Percentiles rank a stretch among this genome's conserved stretches.
Conservation (phyloP, 176 grass and related monocot genomes). For the Puya raimondii region DNA sequence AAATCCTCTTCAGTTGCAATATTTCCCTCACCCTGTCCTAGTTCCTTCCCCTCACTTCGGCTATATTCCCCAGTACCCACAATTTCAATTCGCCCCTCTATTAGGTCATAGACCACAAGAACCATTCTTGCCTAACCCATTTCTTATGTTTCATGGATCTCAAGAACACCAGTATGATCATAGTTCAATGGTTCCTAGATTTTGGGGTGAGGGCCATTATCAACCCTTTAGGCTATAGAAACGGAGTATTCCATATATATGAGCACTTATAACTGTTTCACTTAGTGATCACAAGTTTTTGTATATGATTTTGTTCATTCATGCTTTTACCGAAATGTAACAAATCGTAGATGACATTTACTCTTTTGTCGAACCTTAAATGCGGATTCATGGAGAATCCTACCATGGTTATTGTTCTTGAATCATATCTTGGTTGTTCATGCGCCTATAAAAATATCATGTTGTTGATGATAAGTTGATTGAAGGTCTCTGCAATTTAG, state of each 20-base stretch:
- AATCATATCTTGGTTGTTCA: no score
- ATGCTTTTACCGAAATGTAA: no score
- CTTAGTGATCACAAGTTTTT: background rate
- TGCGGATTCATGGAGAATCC: no score
- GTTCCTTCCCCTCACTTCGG: constrained; percentile 31
- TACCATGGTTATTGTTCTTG: no score
- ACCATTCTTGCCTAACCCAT: background rate
- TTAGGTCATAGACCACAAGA: constrained; percentile 19
- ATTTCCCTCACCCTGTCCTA: constrained; percentile 10
- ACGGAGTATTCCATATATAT: no score
- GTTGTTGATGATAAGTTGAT: no score
- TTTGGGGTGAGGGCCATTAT: background rate
- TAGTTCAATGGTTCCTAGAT: background rate
- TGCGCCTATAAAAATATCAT: no score
- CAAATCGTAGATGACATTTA: no score
- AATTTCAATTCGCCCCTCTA: constrained; percentile 1
- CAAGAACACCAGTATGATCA: constrained; percentile 7
- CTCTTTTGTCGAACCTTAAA: no score
- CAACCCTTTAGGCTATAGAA: background rate
- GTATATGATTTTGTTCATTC: no score
- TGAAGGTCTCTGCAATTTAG: no score
- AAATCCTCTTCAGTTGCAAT: background rate
- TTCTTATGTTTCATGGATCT: constrained; percentile 2
- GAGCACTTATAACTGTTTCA: background rate
- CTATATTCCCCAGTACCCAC: background rate